Evolutionary conservation across 2,329 filamentous ascomycete species (phyloP).

Genomic region (Cercospora nicotianae): DNA sequence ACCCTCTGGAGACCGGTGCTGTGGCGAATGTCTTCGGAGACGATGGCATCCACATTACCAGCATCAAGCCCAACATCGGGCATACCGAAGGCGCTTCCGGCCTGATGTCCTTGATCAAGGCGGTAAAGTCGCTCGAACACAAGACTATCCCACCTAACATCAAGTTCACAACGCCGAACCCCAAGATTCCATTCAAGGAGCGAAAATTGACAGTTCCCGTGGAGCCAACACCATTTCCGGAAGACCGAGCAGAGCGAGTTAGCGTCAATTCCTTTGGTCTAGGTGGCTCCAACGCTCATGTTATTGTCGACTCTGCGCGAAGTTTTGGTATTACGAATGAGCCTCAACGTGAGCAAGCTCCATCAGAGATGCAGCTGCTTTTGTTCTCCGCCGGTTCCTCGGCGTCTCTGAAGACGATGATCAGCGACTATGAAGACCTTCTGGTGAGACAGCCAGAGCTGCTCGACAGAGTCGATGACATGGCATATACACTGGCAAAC

Average conservation of each 20-base stretch:
- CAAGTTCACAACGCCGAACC: not conserved
- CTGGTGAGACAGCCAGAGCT: not conserved
- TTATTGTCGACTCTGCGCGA: not conserved
- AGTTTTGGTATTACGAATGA: not conserved
- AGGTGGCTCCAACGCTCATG: not conserved
- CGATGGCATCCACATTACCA: not conserved
- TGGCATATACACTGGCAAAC: not conserved
- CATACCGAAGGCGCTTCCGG: constrained; percentile 22
- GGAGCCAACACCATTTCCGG: not conserved
- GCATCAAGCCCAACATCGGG: constrained; percentile 13
- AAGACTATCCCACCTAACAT: not conserved
- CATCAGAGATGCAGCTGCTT: not conserved
- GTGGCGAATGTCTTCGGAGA: not conserved
- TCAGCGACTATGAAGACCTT: not conserved
- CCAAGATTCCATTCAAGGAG: not conserved
- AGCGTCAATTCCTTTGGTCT: not conserved
- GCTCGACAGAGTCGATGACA: not conserved
- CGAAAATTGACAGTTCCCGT: not conserved
- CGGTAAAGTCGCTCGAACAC: constrained; percentile 6
- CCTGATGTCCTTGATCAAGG: constrained; percentile 22
- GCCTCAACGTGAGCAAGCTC: not conserved
- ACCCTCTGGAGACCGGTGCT: not conserved
- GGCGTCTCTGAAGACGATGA: not conserved
- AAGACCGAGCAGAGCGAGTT: not conserved
- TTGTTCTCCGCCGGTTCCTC: not conserved